Evolutionary conservation across 2,329 filamentous ascomycete genomes (phyloP).

Genomic region (Aspergillus novoparasiticus): DNA sequence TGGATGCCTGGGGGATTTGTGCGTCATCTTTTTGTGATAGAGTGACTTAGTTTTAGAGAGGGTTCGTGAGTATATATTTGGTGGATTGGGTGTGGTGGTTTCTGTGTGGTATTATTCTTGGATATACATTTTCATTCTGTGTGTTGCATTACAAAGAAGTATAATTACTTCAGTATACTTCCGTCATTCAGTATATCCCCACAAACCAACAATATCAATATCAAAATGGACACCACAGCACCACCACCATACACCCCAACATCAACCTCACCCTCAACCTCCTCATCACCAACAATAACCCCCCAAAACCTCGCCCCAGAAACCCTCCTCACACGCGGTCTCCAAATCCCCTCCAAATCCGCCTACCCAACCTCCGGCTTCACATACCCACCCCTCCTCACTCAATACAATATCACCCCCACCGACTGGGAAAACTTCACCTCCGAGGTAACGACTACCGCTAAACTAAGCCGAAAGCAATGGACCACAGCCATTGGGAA

Average conservation of each 20-base stretch:
- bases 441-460: constrained; percentile 28
- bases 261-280: not conserved
- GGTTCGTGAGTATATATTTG: too few species aligned
- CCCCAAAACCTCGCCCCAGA: not conserved
- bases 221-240: not conserved
- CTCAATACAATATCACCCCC: constrained; percentile 22
- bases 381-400: constrained; percentile 30
- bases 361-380: constrained; percentile 32
- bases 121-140: too few species aligned
- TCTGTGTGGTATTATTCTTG: too few species aligned
- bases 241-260: not conserved
- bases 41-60: too few species aligned
- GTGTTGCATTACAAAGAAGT: too few species aligned
- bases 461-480: constrained; percentile 30
- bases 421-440: constrained; percentile 33
- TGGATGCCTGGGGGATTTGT: not conserved
- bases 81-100: too few species aligned
- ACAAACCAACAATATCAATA: too few species aligned
- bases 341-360: constrained; percentile 34
- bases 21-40: not conserved
- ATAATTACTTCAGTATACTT: too few species aligned
- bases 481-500: constrained; percentile 33
- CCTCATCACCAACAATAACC: not conserved
- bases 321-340: constrained; percentile 24
- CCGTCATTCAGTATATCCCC: too few species aligned